Base-by-base conservation (phyloP, 2,329 filamentous ascomycete genomes). In the Rhynchosporium graminicola region DNA sequence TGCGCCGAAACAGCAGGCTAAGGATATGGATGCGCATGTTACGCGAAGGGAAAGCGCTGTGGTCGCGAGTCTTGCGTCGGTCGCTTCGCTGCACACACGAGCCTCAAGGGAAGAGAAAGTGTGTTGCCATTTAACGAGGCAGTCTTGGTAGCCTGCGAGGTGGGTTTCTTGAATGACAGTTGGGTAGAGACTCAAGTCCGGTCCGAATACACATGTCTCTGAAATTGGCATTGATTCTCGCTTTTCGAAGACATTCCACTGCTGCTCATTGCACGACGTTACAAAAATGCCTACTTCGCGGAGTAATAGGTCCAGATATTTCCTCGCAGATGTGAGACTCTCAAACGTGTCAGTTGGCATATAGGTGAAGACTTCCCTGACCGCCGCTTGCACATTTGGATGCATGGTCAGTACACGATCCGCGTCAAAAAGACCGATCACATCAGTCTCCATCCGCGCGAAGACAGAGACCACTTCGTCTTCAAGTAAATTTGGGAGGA, bases 251-350 rank as follows among this genome's bases (percentile, higher is more conserved):
- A 15, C 4, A 28, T 29, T 10, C 48, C 48, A 51, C 2, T 29
- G 48, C 29, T 36, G 48, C n/a, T 51, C 13, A 9, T 51, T 51
- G 15, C 29, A 36, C 28, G 48, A 51, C 2, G 31, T 51, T 13
- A 51, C 15, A 29, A 51, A n/a, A 29, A 29, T 36, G 3, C 48
- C 29, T 4, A 51, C 28, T 20, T 36, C 48, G 6, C 48, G 48
- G 13, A 51, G 48, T 15, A 51, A 15, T 36, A 51, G 29, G 33
- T 51, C 48, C 13, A 51, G 29, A 36, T 51, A 51, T 20, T 51
- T 51, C 15, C 48, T 51, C 13, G 48, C 29, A 6, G 48, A 51
- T 3, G 48, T 51, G 12, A 51, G 31, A 36, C 48, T 51, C 29
- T 51, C 29, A 10, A 51, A 51, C 9, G 29, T 38, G 5, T 51